Percentiles rank a stretch among this genome's conserved stretches.
Conservation (phyloP, 2,329 filamentous ascomycete genomes). For the Cladophialophora chaetospira region DNA sequence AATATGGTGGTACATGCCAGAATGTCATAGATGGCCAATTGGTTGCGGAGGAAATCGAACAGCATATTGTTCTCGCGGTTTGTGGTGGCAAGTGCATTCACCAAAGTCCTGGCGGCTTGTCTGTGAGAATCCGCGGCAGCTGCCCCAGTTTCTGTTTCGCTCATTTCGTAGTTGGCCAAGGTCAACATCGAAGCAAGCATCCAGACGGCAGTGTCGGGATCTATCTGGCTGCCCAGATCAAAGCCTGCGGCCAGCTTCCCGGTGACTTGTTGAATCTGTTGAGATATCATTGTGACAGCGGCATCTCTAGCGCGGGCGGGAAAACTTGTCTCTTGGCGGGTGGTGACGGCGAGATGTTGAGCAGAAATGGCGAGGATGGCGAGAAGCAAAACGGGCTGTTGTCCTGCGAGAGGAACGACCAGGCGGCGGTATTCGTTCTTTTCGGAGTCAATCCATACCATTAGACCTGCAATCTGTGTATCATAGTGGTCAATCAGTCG, state of each 20-base stretch:
- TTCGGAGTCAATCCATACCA: slow-evolving; percentile 30
- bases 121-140: slow-evolving; percentile 25
- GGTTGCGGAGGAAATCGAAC: slow-evolving; percentile 28
- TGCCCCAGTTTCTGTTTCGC: slow-evolving; percentile 22
- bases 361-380: slow-evolving; percentile 28
- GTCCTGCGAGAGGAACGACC: slow-evolving; percentile 23
- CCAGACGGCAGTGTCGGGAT: slow-evolving; percentile 27
- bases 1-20: slow-evolving; percentile 26
- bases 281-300: slow-evolving; percentile 25
- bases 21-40: slow-evolving; percentile 28
- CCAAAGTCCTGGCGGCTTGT: slow-evolving; percentile 24
- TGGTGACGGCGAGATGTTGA: slow-evolving; percentile 27
- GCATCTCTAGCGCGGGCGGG: slow-evolving; percentile 26
- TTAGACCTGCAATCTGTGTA: slow-evolving; percentile 26
- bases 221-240: slow-evolving; percentile 25
- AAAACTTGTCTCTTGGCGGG: slow-evolving; percentile 19
- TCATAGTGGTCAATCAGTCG: slow-evolving; percentile 63
- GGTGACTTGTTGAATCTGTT: slow-evolving; percentile 24
- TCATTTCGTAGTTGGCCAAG: slow-evolving; percentile 27
- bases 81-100: slow-evolving; percentile 28
- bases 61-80: slow-evolving; percentile 24
- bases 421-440: slow-evolving; percentile 27
- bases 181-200: slow-evolving; percentile 30
- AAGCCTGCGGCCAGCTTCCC: slow-evolving; percentile 20
- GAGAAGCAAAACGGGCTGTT: slow-evolving; percentile 23